phyloP scores from a whole-genome alignment of 129 eudicot species.

The Centella asiatica region DNA sequence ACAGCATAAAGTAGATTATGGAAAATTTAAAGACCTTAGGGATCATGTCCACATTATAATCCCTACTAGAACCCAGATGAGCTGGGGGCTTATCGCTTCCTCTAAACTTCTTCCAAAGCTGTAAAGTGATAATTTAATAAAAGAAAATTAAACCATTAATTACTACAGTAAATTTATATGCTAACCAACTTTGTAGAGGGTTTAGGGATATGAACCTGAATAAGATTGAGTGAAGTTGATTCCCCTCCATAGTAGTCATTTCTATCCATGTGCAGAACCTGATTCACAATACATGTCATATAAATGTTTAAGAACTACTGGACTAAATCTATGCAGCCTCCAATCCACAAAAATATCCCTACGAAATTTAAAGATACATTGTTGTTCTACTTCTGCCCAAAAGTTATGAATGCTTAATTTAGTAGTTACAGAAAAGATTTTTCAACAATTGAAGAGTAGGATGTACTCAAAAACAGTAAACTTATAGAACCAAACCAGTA shows the following conservation, averaged over 20 bases:
- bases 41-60: constrained; percentile 94
- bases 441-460: no score
- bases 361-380: no score
- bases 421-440: no score
- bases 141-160: constrained; percentile 12
- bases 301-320: constrained; percentile 2
- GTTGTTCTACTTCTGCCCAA: no score
- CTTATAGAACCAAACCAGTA: no score
- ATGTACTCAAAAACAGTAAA: no score
- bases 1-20: background rate
- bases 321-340: no score
- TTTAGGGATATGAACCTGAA: constrained; percentile 48
- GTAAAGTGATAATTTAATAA: constrained; percentile 13
- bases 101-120: constrained; percentile 92
- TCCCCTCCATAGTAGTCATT: constrained; percentile 98
- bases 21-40: constrained; percentile 61
- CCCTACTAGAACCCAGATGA: constrained; percentile 89
- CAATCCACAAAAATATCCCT: no score
- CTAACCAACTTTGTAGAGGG: no score
- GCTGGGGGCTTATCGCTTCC: constrained; percentile 96
- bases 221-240: constrained; percentile 89
- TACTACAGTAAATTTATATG: background rate
- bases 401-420: no score
- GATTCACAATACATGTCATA: constrained; percentile 8
- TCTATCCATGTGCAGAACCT: constrained; percentile 98